phyloP scores from a whole-genome alignment of 2,329 filamentous ascomycete genomes.

The Escovopsis sp. region DNA sequence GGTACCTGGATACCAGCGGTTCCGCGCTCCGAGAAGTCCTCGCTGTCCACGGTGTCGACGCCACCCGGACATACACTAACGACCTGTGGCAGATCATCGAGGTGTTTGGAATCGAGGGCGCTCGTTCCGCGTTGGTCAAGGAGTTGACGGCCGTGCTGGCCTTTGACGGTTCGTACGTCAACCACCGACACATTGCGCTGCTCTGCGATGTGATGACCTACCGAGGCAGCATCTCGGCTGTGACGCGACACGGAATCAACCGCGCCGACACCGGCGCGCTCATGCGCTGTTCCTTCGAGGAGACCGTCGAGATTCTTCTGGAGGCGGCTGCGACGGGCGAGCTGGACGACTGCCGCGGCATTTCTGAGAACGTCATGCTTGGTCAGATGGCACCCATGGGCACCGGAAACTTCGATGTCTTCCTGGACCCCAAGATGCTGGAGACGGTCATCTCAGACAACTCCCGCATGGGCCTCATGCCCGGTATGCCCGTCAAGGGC shows the following conservation, averaged over 20 bases:
- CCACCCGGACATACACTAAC: slow-evolving; percentile 79
- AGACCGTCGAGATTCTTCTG: slow-evolving; percentile 94
- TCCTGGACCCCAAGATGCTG: slow-evolving; percentile 88
- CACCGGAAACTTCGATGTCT: slow-evolving; percentile 88
- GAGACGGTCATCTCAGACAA: slow-evolving; percentile 91
- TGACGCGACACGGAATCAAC: slow-evolving; percentile 97
- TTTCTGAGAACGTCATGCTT: slow-evolving; percentile 97
- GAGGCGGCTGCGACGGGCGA: slow-evolving; percentile 92
- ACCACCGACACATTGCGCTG: slow-evolving; percentile 90
- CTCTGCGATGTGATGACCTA: slow-evolving; percentile 97
- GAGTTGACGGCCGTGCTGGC: slow-evolving; percentile 88
- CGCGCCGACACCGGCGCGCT: slow-evolving; percentile 92
- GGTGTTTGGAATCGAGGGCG: slow-evolving; percentile 92
- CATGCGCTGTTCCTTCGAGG: slow-evolving; percentile 99
- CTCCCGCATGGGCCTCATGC: slow-evolving; percentile 68
- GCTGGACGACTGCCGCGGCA: slow-evolving; percentile 91
- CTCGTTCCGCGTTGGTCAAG: slow-evolving; percentile 68
- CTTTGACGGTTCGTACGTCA: slow-evolving; percentile 98
- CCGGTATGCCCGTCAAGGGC: slow-evolving; percentile 62
- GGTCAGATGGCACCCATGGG: slow-evolving; percentile 95
- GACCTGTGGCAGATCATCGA: slow-evolving; percentile 89
- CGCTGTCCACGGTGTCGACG: slow-evolving; percentile 74
- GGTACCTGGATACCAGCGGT: slow-evolving; percentile 90
- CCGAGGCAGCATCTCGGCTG: slow-evolving; percentile 82
- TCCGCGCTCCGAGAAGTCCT: slow-evolving; percentile 75